Evolutionary conservation across 805 yeast species (phyloP).

Genomic region (Kluyveromyces wickerhamii): DNA sequence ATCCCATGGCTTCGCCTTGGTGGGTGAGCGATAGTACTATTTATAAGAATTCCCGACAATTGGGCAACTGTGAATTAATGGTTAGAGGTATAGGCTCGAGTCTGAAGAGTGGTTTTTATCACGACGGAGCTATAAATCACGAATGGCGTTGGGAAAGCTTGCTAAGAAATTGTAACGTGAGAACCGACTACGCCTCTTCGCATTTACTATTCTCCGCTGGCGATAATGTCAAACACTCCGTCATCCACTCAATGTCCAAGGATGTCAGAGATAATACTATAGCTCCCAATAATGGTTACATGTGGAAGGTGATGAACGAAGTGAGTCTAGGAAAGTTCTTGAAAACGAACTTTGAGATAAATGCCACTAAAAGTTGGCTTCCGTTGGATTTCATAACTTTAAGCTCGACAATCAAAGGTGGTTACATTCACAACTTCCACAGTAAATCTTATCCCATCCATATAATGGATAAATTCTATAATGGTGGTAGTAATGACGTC

Average conservation of each 20-base stretch:
- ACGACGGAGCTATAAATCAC: conserved; percentile 32
- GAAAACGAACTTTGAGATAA: conserved; percentile 28
- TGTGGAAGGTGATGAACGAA: conserved; percentile 37
- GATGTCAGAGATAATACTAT: conserved; percentile 38
- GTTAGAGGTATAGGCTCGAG: conserved; percentile 32
- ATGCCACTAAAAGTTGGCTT: conserved; percentile 20
- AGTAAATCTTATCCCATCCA: conserved; percentile 37
- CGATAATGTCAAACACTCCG: conserved; percentile 49
- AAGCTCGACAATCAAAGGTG: conserved; percentile 43
- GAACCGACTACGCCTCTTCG: conserved; percentile 43
- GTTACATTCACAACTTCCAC: conserved; percentile 42
- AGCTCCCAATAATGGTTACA: conserved; percentile 41
- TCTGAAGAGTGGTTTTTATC: conserved; percentile 18
- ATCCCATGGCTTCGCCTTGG: conserved; percentile 39
- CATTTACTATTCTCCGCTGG: conserved; percentile 53
- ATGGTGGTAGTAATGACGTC: conserved; percentile 73
- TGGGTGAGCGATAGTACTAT: conserved; percentile 48
- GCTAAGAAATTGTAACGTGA: conserved; percentile 36
- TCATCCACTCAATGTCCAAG: conserved; percentile 33
- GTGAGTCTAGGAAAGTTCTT: conserved; percentile 28
- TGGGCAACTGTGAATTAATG: conserved; percentile 48
- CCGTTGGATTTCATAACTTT: conserved; percentile 33
- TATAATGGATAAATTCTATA: conserved; percentile 69
- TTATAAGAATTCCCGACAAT: conserved; percentile 42
- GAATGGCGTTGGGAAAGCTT: conserved; percentile 40